phyloP scores from a whole-genome alignment of 768 basidiomycete species.

The Boletus sp. region DNA sequence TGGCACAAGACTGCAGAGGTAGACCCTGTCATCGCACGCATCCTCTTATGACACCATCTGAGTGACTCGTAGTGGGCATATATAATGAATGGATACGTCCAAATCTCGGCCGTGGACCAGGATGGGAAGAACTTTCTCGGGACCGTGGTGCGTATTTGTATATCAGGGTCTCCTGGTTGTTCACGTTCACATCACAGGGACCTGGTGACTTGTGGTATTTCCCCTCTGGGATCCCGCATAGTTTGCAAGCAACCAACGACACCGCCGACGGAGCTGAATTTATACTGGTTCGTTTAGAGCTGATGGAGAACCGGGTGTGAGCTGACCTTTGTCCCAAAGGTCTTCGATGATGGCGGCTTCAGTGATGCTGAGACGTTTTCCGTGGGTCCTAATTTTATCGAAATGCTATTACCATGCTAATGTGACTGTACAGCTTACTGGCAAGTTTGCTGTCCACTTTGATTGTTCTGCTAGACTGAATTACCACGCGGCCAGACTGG shows the following conservation, averaged over 20 bases:
- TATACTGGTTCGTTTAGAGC: slow-evolving; percentile 33
- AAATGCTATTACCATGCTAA: neutral
- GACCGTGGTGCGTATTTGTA: slow-evolving; percentile 38
- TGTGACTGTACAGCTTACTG: slow-evolving; percentile 3
- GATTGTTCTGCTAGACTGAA: neutral
- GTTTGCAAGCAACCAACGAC: slow-evolving; percentile 47
- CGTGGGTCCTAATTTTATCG: neutral
- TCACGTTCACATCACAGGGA: slow-evolving; percentile 26
- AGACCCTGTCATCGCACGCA: neutral
- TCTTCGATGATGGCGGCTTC: slow-evolving; percentile 40
- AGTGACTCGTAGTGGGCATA: slow-evolving; percentile 42
- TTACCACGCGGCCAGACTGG: slow-evolving; percentile 41
- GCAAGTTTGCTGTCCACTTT: slow-evolving; percentile 21
- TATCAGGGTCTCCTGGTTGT: neutral
- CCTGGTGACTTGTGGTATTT: slow-evolving; percentile 54
- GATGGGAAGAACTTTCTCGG: slow-evolving; percentile 46
- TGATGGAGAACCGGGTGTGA: neutral
- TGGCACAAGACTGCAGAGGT: slow-evolving; percentile 39
- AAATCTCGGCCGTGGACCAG: slow-evolving; percentile 45
- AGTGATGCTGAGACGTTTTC: slow-evolving; percentile 53
- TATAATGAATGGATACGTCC: slow-evolving; percentile 41
- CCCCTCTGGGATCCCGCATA: slow-evolving; percentile 50
- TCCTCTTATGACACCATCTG: neutral
- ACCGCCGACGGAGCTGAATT: slow-evolving; percentile 45
- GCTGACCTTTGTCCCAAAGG: slow-evolving; percentile 1